Percentiles rank a stretch among this genome's conserved stretches.
phyloP scores from a whole-genome alignment of 1,284 basidiomycete species.

The Cryptococcus sp. region DNA sequence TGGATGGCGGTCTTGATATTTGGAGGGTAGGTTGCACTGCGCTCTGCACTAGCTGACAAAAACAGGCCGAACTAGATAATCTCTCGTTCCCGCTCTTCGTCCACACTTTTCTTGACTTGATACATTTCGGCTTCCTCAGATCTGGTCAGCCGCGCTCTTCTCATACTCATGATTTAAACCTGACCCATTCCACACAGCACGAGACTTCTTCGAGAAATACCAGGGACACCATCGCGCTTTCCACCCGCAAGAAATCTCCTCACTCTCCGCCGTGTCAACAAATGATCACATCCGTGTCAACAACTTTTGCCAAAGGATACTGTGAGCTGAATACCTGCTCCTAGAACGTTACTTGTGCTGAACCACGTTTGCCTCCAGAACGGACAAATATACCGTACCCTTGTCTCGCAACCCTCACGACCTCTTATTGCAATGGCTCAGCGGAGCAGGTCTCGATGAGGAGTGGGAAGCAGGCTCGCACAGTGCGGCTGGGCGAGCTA shows the following conservation, averaged over 20 bases:
- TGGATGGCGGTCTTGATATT: constrained; percentile 64
- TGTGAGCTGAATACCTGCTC: constrained; percentile 44
- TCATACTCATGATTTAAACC: not conserved
- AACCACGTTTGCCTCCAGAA: constrained; percentile 32
- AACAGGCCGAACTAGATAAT: constrained; percentile 84
- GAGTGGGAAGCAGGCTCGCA: constrained; percentile 76
- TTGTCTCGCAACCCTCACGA: constrained; percentile 92
- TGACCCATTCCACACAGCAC: constrained; percentile 68
- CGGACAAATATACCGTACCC: constrained; percentile 85
- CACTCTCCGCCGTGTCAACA: constrained; percentile 77
- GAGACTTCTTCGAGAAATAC: constrained; percentile 73
- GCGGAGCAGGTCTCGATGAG: constrained; percentile 77
- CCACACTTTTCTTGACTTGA: constrained; percentile 93
- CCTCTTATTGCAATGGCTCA: constrained; percentile 92
- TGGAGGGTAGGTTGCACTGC: constrained; percentile 87
- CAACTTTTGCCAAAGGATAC: constrained; percentile 78
- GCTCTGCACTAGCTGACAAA: constrained; percentile 6
- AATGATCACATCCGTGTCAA: constrained; percentile 84
- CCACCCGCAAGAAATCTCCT: constrained; percentile 73
- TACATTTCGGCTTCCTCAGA: constrained; percentile 85
- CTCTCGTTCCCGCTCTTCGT: constrained; percentile 95
- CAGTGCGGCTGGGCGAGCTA: constrained; percentile 61
- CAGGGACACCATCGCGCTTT: constrained; percentile 67
- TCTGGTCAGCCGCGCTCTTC: constrained; percentile 63
- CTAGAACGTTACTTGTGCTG: not conserved